phyloP scores from a whole-genome alignment of 495 filamentous ascomycete genomes.

The Ramalina intermedia region DNA sequence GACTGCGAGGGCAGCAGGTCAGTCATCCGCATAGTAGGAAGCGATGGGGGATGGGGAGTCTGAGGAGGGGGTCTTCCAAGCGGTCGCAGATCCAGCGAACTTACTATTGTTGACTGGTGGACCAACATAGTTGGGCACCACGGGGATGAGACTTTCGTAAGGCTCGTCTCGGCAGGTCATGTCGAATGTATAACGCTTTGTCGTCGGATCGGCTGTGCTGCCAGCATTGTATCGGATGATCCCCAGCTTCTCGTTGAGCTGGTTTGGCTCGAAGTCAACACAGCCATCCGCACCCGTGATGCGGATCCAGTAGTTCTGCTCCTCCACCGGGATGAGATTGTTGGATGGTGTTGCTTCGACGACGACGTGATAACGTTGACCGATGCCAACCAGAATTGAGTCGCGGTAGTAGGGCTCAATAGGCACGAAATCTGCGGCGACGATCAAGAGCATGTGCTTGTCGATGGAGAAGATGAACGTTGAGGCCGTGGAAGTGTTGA shows the following conservation, averaged over 20 bases:
- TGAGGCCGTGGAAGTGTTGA: slow-evolving; percentile 33
- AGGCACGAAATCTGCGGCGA: slow-evolving; percentile 34
- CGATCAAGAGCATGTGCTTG: slow-evolving; percentile 32
- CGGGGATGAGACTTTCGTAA: slow-evolving; percentile 19
- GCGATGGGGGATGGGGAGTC: neutral
- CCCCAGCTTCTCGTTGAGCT: slow-evolving; percentile 4
- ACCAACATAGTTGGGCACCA: slow-evolving; percentile 4
- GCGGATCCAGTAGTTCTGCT: slow-evolving; percentile 51
- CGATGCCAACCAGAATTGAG: slow-evolving; percentile 44
- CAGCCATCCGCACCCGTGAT: slow-evolving; percentile 15
- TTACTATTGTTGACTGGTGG: slow-evolving; percentile 2
- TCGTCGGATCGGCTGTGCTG: slow-evolving; percentile 1
- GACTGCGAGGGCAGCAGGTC: neutral
- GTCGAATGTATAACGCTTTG: slow-evolving; percentile 1
- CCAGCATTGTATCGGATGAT: slow-evolving; percentile 5
- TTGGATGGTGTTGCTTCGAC: slow-evolving; percentile 40
- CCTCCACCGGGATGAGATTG: slow-evolving; percentile 9
- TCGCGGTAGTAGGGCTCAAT: slow-evolving; percentile 31
- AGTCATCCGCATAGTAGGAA: neutral
- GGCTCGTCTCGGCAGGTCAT: slow-evolving; percentile 20
- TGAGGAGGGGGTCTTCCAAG: no score
- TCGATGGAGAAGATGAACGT: slow-evolving; percentile 37
- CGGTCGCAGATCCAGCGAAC: neutral
- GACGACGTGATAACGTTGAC: slow-evolving; percentile 59
- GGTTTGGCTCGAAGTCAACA: neutral